Evolutionary conservation across 176 grass and related monocot genomes (phyloP).

Genomic region (maize (Zea mays)): Zm-B73-REFERENCE-NAM-5.0 NC_050098.1:142619001-142619500

Average conservation of each 20-base stretch:
- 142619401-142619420: constrained; percentile 15
- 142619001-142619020: neutral
- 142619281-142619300: neutral
- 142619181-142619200: neutral
- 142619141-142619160: neutral
- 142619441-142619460: constrained; percentile 4
- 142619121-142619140: neutral
- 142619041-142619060: neutral
- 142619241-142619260: neutral
- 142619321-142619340: neutral
- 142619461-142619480: neutral
- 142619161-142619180: neutral
- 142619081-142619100: neutral
- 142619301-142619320: neutral
- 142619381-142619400: neutral
- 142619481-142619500: neutral
- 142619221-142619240: neutral
- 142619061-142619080: neutral
- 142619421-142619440: constrained; percentile 29
- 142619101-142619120: too few species aligned
- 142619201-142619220: neutral
- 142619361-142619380: neutral
- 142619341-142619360: neutral
- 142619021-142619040: neutral
- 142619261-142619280: neutral